Percentiles rank a stretch among this genome's conserved stretches.
Evolutionary conservation across 129 eudicot genomes (phyloP).

Genomic region (Kitagawia praeruptora): DNA sequence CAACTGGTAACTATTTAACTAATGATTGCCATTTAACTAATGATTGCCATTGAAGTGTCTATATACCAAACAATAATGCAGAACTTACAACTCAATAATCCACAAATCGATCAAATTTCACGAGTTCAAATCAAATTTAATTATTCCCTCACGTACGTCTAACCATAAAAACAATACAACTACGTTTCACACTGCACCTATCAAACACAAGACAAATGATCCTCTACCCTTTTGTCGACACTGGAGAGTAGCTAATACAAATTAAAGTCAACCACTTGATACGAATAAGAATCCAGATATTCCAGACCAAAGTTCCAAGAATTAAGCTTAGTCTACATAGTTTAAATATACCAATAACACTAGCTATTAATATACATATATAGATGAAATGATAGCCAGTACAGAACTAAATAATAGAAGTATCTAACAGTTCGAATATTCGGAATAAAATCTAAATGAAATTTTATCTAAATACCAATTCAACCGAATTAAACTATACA

Average conservation of each 20-base stretch:
- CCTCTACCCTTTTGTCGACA: not conserved
- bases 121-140: not conserved
- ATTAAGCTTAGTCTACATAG: too few species aligned
- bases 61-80: not conserved
- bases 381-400: too few species aligned
- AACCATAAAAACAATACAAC: not conserved
- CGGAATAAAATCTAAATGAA: not conserved
- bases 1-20: not conserved
- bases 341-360: too few species aligned
- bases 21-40: not conserved
- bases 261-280: not conserved
- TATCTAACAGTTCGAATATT: not conserved
- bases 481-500: not conserved
- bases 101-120: not conserved
- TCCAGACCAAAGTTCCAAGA: too few species aligned
- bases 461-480: not conserved
- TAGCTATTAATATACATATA: too few species aligned
- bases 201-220: not conserved
- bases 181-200: too few species aligned
- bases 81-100: not conserved
- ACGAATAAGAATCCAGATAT: not conserved
- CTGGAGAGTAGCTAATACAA: too few species aligned
- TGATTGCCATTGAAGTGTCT: not conserved
- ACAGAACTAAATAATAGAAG: not conserved
- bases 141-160: not conserved